phyloP scores from a whole-genome alignment of 768 basidiomycete genomes.

The Galerina sulciceps region DNA sequence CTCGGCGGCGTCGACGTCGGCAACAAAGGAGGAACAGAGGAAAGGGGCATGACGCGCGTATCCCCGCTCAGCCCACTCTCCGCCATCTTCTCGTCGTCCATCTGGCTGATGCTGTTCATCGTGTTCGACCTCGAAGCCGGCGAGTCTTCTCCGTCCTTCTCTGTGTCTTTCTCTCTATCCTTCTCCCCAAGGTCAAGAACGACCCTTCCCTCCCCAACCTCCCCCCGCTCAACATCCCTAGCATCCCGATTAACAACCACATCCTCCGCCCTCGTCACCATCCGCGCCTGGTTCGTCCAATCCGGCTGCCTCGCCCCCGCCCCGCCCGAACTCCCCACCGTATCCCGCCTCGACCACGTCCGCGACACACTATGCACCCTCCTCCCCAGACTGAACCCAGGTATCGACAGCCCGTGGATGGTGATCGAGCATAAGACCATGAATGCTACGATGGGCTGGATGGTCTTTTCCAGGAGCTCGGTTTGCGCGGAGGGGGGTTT shows the following conservation, averaged over 20 bases:
- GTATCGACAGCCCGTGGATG: conserved; percentile 90
- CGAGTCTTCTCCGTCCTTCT: neutral
- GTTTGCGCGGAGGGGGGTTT: conserved; percentile 40
- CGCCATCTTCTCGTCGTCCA: conserved; percentile 4
- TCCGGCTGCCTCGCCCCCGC: conserved; percentile 52
- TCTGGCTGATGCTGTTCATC: neutral
- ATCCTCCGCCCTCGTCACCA: conserved; percentile 72
- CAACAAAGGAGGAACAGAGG: neutral
- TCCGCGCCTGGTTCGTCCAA: conserved; percentile 80
- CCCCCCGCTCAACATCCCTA: conserved; percentile 18
- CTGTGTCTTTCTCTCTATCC: conserved; percentile 12
- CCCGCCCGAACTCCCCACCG: conserved; percentile 22
- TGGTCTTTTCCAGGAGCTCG: conserved; percentile 69
- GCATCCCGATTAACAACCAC: conserved; percentile 87
- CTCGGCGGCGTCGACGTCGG: neutral
- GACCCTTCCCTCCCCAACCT: conserved; percentile 46
- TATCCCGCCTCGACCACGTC: conserved; percentile 85
- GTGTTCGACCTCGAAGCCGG: neutral
- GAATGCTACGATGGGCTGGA: conserved; percentile 94
- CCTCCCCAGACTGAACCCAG: conserved; percentile 89
- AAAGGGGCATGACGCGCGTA: neutral
- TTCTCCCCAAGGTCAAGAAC: conserved; percentile 18
- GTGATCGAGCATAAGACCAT: conserved; percentile 92
- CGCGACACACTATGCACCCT: conserved; percentile 90
- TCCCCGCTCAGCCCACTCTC: conserved; percentile 12